A percentile compares a stretch with the other conserved stretches of the same genome.
Conservation (phyloP, 176 grass and related monocot genomes). For the Elymus sibiricus region DNA sequence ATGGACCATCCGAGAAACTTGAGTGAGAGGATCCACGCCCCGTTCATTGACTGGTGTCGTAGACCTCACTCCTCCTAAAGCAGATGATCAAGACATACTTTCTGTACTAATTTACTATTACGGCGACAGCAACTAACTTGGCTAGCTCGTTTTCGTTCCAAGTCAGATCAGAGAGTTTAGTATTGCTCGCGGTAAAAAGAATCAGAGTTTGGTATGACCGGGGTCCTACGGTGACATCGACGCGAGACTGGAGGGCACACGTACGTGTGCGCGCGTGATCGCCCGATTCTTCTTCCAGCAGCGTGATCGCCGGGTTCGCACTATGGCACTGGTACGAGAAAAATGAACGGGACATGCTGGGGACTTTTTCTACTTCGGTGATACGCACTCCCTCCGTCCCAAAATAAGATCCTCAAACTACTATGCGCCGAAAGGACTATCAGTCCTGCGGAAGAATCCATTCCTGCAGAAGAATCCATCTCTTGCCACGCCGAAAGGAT, state of each 20-base stretch:
- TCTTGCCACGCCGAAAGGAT: neutral
- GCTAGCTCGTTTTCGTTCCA: neutral
- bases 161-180: neutral
- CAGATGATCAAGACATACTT: neutral
- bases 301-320: too few relatives aligned
- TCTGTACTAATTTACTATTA: neutral
- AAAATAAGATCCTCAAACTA: too few relatives aligned
- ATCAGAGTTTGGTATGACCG: neutral
- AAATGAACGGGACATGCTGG: neutral
- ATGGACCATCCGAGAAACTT: neutral
- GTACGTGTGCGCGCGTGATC: too few relatives aligned
- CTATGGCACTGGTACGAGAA: neutral
- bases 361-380: too few relatives aligned
- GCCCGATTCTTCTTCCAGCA: too few relatives aligned
- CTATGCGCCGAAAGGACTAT: neutral
- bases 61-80: neutral
- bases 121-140: neutral
- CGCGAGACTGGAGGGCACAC: neutral
- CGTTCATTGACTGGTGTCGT: neutral
- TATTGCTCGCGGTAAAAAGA: too few relatives aligned
- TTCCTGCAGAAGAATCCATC: neutral
- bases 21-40: neutral
- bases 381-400: too few relatives aligned
- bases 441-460: neutral
- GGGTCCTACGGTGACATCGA: neutral